Percentiles rank a stretch among this genome's conserved stretches.
phyloP scores from a whole-genome alignment of 73 alveolate genomes.

The Vitrella brassicaformis region DNA sequence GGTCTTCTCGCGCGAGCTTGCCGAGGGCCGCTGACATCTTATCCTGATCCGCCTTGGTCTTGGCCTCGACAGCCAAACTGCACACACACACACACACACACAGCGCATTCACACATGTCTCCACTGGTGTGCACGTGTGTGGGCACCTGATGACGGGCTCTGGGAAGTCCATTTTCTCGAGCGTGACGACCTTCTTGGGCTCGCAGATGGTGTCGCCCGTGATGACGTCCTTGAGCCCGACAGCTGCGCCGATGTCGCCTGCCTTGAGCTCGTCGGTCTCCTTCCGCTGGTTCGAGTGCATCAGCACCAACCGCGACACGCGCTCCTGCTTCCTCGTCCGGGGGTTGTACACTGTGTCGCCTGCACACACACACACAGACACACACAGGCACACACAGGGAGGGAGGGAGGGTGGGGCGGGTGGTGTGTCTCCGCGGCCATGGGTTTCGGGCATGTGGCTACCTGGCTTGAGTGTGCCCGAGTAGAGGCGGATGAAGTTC shows the following conservation, averaged over 20 bases:
- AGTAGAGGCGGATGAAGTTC: slow-evolving; percentile 54
- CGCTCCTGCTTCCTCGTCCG: slow-evolving; percentile 54
- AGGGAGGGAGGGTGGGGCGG: not conserved
- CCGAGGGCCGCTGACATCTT: slow-evolving; percentile 23
- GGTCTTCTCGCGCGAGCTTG: slow-evolving; percentile 31
- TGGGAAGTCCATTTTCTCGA: slow-evolving; percentile 66
- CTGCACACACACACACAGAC: slow-evolving; percentile 2
- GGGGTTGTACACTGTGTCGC: slow-evolving; percentile 41
- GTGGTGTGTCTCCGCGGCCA: not conserved
- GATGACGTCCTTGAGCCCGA: slow-evolving; percentile 61
- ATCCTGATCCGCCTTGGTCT: slow-evolving; percentile 4
- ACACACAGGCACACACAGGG: not conserved
- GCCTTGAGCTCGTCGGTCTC: not conserved
- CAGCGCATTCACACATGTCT: not conserved
- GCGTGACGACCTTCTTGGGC: slow-evolving; percentile 17
- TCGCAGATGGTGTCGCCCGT: slow-evolving; percentile 64
- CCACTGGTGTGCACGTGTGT: not conserved
- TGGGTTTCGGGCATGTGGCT: not conserved
- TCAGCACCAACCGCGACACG: slow-evolving; percentile 57
- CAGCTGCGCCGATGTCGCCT: slow-evolving; percentile 63
- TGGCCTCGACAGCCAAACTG: not conserved
- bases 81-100: not conserved
- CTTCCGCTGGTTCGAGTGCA: slow-evolving; percentile 54
- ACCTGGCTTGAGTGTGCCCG: slow-evolving; percentile 60
- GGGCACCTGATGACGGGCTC: slow-evolving; percentile 51